Conservation (phyloP, 1,139 yeast species). For the Lodderomyces parapsilosis region DNA sequence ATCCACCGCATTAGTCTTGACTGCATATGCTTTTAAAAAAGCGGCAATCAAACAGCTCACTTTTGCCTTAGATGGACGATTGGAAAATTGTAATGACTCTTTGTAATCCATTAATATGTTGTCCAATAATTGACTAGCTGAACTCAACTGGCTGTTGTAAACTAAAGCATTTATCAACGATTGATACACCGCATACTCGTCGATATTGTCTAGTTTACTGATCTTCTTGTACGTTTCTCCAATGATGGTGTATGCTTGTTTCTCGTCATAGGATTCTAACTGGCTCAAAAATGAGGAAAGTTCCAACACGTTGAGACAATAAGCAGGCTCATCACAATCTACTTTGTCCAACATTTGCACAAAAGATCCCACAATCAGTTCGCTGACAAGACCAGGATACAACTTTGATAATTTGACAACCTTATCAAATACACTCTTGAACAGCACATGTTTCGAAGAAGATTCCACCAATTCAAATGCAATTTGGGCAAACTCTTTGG, state of each 20-base stretch:
- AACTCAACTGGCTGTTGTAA: slow-evolving; percentile 43
- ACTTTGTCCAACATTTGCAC: background rate
- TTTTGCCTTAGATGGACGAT: slow-evolving; percentile 21
- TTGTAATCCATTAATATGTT: slow-evolving; percentile 34
- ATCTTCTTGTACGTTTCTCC: slow-evolving; percentile 26
- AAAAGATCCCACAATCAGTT: slow-evolving; percentile 18
- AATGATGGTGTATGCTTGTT: slow-evolving; percentile 28
- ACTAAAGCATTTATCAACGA: slow-evolving; percentile 52
- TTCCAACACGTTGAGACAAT: background rate
- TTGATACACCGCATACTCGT: slow-evolving; percentile 51
- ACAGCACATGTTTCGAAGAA: slow-evolving; percentile 36
- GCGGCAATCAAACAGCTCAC: slow-evolving; percentile 33
- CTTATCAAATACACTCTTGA: slow-evolving; percentile 24
- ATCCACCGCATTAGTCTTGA: slow-evolving; percentile 19
- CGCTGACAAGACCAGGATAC: slow-evolving; percentile 29
- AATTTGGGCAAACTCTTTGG: slow-evolving; percentile 64
- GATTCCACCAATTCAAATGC: slow-evolving; percentile 58
- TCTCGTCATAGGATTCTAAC: slow-evolving; percentile 17
- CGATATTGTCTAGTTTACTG: slow-evolving; percentile 15
- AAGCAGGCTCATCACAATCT: background rate
- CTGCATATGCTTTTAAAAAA: slow-evolving; percentile 29
- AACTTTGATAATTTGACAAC: slow-evolving; percentile 24
- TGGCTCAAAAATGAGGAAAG: slow-evolving; percentile 4
- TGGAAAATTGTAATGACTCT: slow-evolving; percentile 15
- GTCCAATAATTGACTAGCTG: slow-evolving; percentile 59